Evolutionary conservation across 306 rosid species (phyloP).

Genomic region (Vicia villosa): DNA sequence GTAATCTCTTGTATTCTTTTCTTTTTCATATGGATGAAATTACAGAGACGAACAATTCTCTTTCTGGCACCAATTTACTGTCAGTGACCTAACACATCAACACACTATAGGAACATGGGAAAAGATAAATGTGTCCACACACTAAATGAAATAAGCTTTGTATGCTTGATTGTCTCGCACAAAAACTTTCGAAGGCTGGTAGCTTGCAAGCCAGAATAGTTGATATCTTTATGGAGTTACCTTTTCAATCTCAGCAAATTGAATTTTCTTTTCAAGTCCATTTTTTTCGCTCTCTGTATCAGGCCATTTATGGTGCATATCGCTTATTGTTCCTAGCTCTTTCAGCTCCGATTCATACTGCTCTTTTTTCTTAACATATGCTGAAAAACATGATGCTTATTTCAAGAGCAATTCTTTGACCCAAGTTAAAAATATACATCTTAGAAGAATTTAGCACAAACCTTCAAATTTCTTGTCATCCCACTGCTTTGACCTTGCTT

Average conservation of each 20-base stretch:
- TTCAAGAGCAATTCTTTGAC: constrained; percentile 32
- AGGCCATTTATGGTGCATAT: constrained; percentile 95
- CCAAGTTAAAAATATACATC: not conserved
- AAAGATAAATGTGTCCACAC: no score
- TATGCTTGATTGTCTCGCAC: not conserved
- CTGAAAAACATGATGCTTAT: constrained; percentile 50
- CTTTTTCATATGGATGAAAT: no score
- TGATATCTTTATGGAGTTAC: constrained; percentile 44
- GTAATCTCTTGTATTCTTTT: no score
- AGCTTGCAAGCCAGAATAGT: constrained; percentile 16
- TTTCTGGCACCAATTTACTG: no score
- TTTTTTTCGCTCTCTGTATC: constrained; percentile 88
- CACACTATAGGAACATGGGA: no score
- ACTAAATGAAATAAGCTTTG: constrained; percentile 19
- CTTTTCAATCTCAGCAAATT: constrained; percentile 95
- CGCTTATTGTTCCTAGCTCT: constrained; percentile 90
- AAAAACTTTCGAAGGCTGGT: constrained; percentile 1
- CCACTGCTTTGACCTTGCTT: constrained; percentile 97
- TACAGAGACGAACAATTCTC: no score
- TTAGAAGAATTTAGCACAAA: constrained; percentile 28
- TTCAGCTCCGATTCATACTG: constrained; percentile 83
- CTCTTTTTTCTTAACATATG: constrained; percentile 74
- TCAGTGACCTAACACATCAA: not conserved
- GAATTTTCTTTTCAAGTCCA: constrained; percentile 94
- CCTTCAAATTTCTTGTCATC: constrained; percentile 98